These are phyloP conservation scores for Blastobotrys parvus DNA, from an alignment of 805 yeast species.

Conservation along the genomic window DNA sequence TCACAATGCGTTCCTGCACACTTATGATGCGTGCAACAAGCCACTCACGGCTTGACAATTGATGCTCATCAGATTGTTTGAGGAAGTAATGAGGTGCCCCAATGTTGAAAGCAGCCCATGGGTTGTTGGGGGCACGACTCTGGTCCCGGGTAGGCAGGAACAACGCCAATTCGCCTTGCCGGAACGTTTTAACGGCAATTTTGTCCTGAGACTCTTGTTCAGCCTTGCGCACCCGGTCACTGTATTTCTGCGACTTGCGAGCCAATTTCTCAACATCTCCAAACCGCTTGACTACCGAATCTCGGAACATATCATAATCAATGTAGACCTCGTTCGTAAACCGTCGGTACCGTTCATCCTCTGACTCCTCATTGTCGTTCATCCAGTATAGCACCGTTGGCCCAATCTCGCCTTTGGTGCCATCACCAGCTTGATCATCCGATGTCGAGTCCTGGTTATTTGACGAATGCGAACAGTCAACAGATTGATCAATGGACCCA, in stretches of 20 bases:
- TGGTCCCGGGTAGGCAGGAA: conserved; percentile 71
- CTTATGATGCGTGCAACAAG: conserved; percentile 59
- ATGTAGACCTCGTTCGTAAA: conserved; percentile 26
- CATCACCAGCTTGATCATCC: background rate
- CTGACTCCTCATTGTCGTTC: conserved; percentile 17
- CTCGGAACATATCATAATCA: conserved; percentile 33
- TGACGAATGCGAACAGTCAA: too few relatives aligned
- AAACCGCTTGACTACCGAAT: conserved; percentile 61
- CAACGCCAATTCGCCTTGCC: conserved; percentile 66
- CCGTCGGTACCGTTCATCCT: conserved; percentile 14
- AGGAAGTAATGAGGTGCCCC: conserved; percentile 82
- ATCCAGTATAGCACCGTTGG: conserved; percentile 41
- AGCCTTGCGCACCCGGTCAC: conserved; percentile 26
- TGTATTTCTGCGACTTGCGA: conserved; percentile 56
- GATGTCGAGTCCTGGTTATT: background rate
- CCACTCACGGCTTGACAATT: conserved; percentile 58
- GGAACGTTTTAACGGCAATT: conserved; percentile 61
- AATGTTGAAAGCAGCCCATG: conserved; percentile 94
- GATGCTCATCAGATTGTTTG: conserved; percentile 34
- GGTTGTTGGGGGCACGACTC: conserved; percentile 30
- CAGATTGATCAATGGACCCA: too few relatives aligned
- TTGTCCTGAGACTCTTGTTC: conserved; percentile 36
- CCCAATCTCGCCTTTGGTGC: conserved; percentile 5
- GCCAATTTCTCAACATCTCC: conserved; percentile 87
- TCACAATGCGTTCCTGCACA: conserved; percentile 48